Percentiles rank a stretch among this genome's conserved stretches.
Conservation (phyloP, 2,329 filamentous ascomycete species). For the Fusarium sororula region DNA sequence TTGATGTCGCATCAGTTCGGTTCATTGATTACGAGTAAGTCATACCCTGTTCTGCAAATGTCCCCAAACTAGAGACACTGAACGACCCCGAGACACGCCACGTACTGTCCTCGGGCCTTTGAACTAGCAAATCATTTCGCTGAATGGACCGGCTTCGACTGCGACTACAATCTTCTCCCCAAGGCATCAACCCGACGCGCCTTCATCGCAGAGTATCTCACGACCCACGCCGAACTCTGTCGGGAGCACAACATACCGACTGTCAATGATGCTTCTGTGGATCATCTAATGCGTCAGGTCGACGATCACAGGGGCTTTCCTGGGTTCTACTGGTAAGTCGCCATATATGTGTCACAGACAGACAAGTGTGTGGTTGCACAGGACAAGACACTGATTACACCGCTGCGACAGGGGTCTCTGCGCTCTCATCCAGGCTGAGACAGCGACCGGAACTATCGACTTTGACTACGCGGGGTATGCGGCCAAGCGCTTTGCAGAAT, state of each 20-base stretch:
- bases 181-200: constrained; percentile 24
- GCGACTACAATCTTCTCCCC: constrained; percentile 26
- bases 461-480: constrained; percentile 39
- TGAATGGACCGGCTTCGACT: constrained; percentile 36
- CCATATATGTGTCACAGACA: not conserved
- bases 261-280: constrained; percentile 21
- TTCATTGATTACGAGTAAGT: constrained; percentile 41
- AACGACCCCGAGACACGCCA: constrained; percentile 30
- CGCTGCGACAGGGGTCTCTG: constrained; percentile 31
- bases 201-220: constrained; percentile 31
- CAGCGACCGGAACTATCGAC: constrained; percentile 35
- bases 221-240: constrained; percentile 3
- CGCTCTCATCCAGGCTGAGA: constrained; percentile 38
- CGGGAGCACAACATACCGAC: not conserved
- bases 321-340: constrained; percentile 37
- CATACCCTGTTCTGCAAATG: not conserved
- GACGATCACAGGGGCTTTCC: constrained; percentile 34
- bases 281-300: constrained; percentile 28
- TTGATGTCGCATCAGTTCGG: constrained; percentile 17
- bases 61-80: not conserved
- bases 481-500: constrained; percentile 31
- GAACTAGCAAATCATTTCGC: constrained; percentile 39
- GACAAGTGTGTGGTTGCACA: not conserved
- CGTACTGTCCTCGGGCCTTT: constrained; percentile 35
- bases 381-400: not conserved